phyloP scores from a whole-genome alignment of 495 filamentous ascomycete species.

The Parmelia sp. region DNA sequence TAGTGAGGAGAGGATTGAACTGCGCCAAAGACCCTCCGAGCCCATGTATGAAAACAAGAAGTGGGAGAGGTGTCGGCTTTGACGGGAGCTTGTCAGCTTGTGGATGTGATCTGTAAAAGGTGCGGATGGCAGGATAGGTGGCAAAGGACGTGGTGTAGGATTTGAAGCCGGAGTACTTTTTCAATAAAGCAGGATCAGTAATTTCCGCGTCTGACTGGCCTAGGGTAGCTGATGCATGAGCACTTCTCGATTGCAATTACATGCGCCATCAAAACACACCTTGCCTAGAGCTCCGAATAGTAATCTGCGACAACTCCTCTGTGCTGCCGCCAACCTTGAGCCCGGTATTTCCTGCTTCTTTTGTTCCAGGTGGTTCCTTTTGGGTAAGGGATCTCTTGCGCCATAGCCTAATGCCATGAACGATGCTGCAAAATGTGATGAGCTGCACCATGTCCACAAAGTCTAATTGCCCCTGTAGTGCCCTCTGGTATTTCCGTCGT shows the following conservation, averaged over 20 bases:
- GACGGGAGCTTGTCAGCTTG: constrained; percentile 71
- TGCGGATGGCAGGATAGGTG: constrained; percentile 70
- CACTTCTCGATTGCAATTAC: not conserved
- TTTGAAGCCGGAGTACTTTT: constrained; percentile 64
- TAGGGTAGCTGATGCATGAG: not conserved
- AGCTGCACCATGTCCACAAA: constrained; percentile 22
- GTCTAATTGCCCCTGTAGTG: constrained; percentile 10
- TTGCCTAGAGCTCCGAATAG: constrained; percentile 4
- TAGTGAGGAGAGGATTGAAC: constrained; percentile 75
- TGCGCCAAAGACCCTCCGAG: constrained; percentile 85
- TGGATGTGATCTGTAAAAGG: constrained; percentile 76
- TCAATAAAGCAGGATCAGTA: constrained; percentile 69
- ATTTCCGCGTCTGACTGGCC: constrained; percentile 18
- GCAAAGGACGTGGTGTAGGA: constrained; percentile 63
- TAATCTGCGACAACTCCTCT: not conserved
- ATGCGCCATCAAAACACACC: constrained; percentile 9
- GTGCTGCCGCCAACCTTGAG: constrained; percentile 4
- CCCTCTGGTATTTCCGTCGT: constrained; percentile 8
- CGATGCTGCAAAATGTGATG: constrained; percentile 16
- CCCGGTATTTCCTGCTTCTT: not conserved
- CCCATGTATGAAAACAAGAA: constrained; percentile 87
- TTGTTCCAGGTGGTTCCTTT: constrained; percentile 8
- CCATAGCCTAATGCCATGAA: constrained; percentile 17
- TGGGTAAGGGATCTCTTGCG: constrained; percentile 6
- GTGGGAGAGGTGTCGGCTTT: constrained; percentile 64